Conservation (phyloP, 306 rosid species). For the Malus orientalis region DNA sequence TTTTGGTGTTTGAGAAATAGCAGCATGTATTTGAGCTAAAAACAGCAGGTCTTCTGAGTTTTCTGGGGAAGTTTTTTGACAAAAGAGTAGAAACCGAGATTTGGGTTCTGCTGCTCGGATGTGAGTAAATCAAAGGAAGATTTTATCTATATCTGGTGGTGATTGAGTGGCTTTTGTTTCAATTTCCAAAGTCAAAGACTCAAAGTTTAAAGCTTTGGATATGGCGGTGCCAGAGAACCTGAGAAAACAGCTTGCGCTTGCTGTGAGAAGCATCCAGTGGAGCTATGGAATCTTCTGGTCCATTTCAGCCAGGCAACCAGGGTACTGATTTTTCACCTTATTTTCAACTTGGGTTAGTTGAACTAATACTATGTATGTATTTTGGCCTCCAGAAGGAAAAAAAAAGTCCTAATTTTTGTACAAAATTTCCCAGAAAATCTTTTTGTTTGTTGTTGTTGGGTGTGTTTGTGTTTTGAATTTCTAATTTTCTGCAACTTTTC, state of each 20-base stretch:
- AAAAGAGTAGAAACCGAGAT: background rate
- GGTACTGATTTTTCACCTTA: slow-evolving; percentile 28
- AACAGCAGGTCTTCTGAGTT: background rate
- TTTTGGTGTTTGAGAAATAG: background rate
- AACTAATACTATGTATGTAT: background rate
- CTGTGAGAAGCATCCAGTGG: slow-evolving; percentile 82
- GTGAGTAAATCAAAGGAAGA: slow-evolving; percentile 5
- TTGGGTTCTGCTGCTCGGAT: slow-evolving; percentile 12
- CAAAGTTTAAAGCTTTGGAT: slow-evolving; percentile 17
- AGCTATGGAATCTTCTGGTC: slow-evolving; percentile 83
- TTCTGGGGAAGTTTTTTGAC: background rate
- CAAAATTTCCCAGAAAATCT: background rate
- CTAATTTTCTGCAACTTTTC: slow-evolving; percentile 2
- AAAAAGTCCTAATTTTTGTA: background rate
- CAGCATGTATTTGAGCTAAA: background rate
- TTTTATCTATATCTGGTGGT: background rate
- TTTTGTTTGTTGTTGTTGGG: background rate
- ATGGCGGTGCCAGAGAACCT: slow-evolving; percentile 44
- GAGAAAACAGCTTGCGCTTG: slow-evolving; percentile 66
- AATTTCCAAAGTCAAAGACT: slow-evolving; percentile 9
- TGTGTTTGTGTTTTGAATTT: background rate
- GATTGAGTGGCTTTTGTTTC: background rate
- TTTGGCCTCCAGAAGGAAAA: background rate
- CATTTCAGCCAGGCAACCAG: slow-evolving; percentile 45
- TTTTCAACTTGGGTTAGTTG: background rate